Base-by-base conservation (phyloP, 495 filamentous ascomycete genomes). In the Halenospora varia region DNA sequence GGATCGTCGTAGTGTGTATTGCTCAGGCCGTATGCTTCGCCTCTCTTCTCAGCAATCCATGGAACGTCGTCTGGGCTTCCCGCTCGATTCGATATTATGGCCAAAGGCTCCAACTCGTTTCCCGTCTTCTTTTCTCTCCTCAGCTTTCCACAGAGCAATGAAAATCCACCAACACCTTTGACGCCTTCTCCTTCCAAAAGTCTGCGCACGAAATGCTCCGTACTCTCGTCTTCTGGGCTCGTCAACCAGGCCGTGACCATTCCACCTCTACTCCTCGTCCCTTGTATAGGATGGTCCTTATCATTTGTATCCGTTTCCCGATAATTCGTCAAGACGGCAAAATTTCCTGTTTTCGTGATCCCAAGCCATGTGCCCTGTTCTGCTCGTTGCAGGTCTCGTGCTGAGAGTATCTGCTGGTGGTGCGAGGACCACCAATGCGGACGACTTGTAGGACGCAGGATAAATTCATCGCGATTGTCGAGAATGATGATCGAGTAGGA, bases 391-490 rank as follows among this genome's bases (percentile, higher is more conserved):
- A 81, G 66, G 59, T 81, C 78, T 52, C 73, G 68, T 49, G 78
- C 70, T 25, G 75, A 80, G 40, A 82, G 73, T 55, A 82, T 70
- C 45, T 78, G 55, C 55, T 70, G 61, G 18, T 57, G 50, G 10
- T 69, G 68, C 2, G 69, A 75, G 20, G 60, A 81, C 94, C 94
- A 99, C 87, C 88, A 97, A 61, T 86, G 77, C 56, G 88, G 89
- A 22, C 81, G 76, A 48, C 85, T 85, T 15, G 94, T 99, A 50
- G 94, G 92, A 19, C 94, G 90, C 47, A 83, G 80, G 51, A 99
- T 88, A 71, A 87, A 97, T 77, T 97, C 92, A 84, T 99, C 94
- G 67, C 94, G 82, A 68, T 99, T 99, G 74, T 91, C 87, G 69
- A 97, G 77, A 49, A 96, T 77, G 64, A 99, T 91, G 50, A 97